phyloP scores from a whole-genome alignment of 768 basidiomycete species.

The Tylopilus vinaceipallidus region DNA sequence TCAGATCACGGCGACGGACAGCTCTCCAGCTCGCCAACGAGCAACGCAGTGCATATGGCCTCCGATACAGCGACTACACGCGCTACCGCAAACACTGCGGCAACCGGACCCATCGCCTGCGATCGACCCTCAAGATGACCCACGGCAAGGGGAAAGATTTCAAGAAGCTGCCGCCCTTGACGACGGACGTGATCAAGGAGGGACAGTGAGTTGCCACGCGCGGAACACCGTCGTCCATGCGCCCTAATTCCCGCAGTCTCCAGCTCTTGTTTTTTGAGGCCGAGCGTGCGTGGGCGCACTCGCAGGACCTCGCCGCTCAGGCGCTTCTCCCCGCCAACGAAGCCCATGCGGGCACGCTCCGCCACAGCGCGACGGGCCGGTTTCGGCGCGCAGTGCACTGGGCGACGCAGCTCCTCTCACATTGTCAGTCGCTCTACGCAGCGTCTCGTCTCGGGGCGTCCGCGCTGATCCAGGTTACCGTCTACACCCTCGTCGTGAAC shows the following conservation, averaged over 20 bases:
- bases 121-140: constrained; percentile 79
- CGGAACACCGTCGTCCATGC: constrained; percentile 9
- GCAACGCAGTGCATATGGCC: constrained; percentile 86
- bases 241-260: constrained; percentile 56
- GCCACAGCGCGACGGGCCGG: constrained; percentile 74
- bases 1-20: constrained; percentile 31
- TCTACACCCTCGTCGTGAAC: constrained; percentile 78
- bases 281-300: constrained; percentile 89
- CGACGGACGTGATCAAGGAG: constrained; percentile 69
- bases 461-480: constrained; percentile 63
- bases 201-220: constrained; percentile 65
- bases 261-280: constrained; percentile 86
- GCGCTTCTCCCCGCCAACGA: constrained; percentile 52
- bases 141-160: constrained; percentile 90
- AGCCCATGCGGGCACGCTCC: constrained; percentile 52
- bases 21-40: constrained; percentile 84
- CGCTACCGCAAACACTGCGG: constrained; percentile 95
- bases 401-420: constrained; percentile 74
- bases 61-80: constrained; percentile 84
- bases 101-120: constrained; percentile 84
- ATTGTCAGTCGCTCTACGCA: constrained; percentile 62
- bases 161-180: constrained; percentile 74
- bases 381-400: constrained; percentile 79
- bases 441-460: constrained; percentile 52
- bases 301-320: constrained; percentile 68